Conservation (phyloP, 768 basidiomycete genomes). For the Boletus rufocinnamomeus region DNA sequence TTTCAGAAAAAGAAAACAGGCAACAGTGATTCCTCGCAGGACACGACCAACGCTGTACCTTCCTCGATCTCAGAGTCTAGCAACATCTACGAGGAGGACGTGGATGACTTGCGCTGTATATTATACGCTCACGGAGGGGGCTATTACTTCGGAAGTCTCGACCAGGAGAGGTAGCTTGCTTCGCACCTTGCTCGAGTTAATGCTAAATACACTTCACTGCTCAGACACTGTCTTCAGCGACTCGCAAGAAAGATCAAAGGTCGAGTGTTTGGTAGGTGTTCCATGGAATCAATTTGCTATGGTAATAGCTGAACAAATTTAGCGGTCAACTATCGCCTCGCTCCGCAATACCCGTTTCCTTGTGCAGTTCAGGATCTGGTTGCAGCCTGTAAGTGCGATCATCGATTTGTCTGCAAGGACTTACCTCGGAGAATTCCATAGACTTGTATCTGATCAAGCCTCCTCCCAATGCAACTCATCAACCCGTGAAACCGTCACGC, state of each 20-base stretch:
- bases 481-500: slow-evolving; percentile 74
- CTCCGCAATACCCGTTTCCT: slow-evolving; percentile 97
- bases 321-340: slow-evolving; percentile 84
- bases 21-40: slow-evolving; percentile 10
- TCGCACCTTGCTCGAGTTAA: slow-evolving; percentile 3
- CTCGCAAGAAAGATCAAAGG: slow-evolving; percentile 92
- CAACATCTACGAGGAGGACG: slow-evolving; percentile 61
- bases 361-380: slow-evolving; percentile 87
- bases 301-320: slow-evolving; percentile 19
- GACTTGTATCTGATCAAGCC: slow-evolving; percentile 91
- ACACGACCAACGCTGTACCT: slow-evolving; percentile 16
- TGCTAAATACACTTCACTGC: slow-evolving; percentile 4
- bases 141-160: slow-evolving; percentile 83
- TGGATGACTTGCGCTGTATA: slow-evolving; percentile 85
- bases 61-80: slow-evolving; percentile 33
- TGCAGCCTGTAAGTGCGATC: slow-evolving; percentile 68
- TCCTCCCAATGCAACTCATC: slow-evolving; percentile 75
- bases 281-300: neutral
- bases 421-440: slow-evolving; percentile 28
- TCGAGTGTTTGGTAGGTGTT: slow-evolving; percentile 69
- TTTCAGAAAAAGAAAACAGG: slow-evolving; percentile 37
- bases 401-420: neutral
- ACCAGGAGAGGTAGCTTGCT: slow-evolving; percentile 61
- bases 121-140: slow-evolving; percentile 81
- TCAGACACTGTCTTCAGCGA: slow-evolving; percentile 74